phyloP scores from a whole-genome alignment of 2,329 filamentous ascomycete genomes.

The Xylaria polymorpha region DNA sequence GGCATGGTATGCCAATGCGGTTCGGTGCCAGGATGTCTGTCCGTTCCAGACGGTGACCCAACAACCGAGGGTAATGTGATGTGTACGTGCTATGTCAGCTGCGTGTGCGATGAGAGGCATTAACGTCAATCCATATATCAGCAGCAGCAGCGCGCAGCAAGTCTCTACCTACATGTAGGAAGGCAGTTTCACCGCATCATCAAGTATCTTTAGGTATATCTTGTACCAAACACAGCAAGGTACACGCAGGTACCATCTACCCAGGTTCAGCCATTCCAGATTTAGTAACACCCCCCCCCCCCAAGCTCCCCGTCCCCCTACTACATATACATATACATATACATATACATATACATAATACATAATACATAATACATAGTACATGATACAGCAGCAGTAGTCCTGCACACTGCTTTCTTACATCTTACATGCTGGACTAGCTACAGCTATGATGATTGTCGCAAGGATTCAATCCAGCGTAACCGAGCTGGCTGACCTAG shows the following conservation, averaged over 20 bases:
- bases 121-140: not conserved
- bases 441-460: slow-evolving; percentile 6
- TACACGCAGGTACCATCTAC: slow-evolving; percentile 34
- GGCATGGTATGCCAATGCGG: not conserved
- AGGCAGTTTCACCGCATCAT: not conserved
- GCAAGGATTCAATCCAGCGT: slow-evolving; percentile 20
- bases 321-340: no score
- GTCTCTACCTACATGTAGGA: not conserved
- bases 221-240: slow-evolving; percentile 20
- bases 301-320: not conserved
- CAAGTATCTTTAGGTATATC: slow-evolving; percentile 16
- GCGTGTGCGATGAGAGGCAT: not conserved
- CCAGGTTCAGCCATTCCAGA: slow-evolving; percentile 15
- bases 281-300: slow-evolving; percentile 13
- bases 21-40: slow-evolving; percentile 4
- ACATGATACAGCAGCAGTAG: not conserved
- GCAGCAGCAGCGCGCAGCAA: not conserved
- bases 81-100: not conserved
- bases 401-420: slow-evolving; percentile 5
- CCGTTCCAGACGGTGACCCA: slow-evolving; percentile 7
- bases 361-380: no score
- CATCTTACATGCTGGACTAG: not conserved
- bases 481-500: slow-evolving; percentile 30
- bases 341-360: no score
- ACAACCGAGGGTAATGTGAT: not conserved